Evolutionary conservation across 228 moss, liverwort and hornwort genomes (phyloP).

Genomic region (Sphagnum fallax): DNA sequence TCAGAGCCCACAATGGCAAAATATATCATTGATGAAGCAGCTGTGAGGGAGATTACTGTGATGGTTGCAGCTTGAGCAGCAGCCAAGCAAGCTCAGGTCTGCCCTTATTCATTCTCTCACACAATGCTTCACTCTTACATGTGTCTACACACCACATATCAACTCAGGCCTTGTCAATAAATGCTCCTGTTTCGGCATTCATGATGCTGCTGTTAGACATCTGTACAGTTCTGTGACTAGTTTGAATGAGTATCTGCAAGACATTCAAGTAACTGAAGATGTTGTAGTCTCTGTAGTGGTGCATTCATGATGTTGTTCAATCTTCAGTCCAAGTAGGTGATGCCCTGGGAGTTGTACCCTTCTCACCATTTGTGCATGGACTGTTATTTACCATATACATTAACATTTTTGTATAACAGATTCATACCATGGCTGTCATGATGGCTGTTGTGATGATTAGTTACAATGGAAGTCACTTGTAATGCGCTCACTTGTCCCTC

Average conservation of each 20-base stretch:
- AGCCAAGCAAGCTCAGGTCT: constrained; percentile 4
- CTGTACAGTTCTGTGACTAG: too few relatives aligned
- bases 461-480: not conserved
- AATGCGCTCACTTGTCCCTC: too few relatives aligned
- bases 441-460: too few relatives aligned
- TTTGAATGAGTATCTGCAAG: too few relatives aligned
- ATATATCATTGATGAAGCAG: constrained; percentile 72
- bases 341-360: not conserved
- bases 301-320: too few relatives aligned
- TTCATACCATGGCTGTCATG: too few relatives aligned
- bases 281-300: not conserved
- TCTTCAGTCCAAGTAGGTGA: not conserved
- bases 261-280: not conserved
- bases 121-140: too few relatives aligned
- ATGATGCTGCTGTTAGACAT: not conserved
- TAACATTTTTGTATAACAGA: not conserved
- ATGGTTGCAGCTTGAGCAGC: constrained; percentile 33
- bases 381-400: not conserved
- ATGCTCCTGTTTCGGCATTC: too few relatives aligned
- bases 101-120: too few relatives aligned
- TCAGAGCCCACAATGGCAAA: constrained; percentile 82
- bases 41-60: constrained; percentile 31
- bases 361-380: not conserved
- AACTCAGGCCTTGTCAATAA: too few relatives aligned
- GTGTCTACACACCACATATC: too few relatives aligned